Base-by-base conservation (phyloP, 495 filamentous ascomycete genomes). In the Penicillium longicatenatum region DNA sequence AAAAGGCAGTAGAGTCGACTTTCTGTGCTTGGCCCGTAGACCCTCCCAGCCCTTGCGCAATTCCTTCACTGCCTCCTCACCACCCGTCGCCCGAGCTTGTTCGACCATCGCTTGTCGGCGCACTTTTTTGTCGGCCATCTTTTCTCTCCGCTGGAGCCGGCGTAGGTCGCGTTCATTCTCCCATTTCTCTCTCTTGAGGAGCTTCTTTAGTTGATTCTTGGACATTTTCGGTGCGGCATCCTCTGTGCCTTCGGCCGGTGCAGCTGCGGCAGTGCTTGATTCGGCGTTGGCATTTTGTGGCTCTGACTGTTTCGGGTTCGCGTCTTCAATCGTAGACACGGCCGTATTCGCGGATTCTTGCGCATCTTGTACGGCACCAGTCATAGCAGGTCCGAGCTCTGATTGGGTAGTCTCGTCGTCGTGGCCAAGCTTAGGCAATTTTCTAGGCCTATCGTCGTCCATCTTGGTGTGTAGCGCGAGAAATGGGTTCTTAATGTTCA, bases 121-220 rank as follows among this genome's bases (percentile, higher is more conserved):
- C 45, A 85, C 81, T 57, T 87, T 87, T 58, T 83, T 86, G 19
- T 83, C 80, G 46, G 81, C 75, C 6, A 80, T 74, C 68, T 92
- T 92, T 56, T 92, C 86, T 68, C 87, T 90, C 26, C 90, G 86
- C 48, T 83, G 82, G 6, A 65, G 72, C 64, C 88, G 92, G 66
- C 92, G 89, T n/a, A 79, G 74, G 14, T 86, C 85, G 51, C 84
- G 85, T 14, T 79, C 80, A 7, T 80, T 81, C 53, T 92, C 89
- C 84, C 86, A 93, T 67, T 77, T 70, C 66, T 90, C 76, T 55
- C 81, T 76, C 31, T 82, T 82, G 30, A 73, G 80, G 24, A 91
- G 75, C 64, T 89, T 92, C 71, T 93, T 96, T 46, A 85, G 70
- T 59, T 91, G 86, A 60, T 85, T 93, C 62, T 97, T 98, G 12